Evolutionary conservation across 768 basidiomycete species (phyloP), one percentile per base, ranked within the genome.

Genomic region (Leccinum fibrillosum): DNA sequence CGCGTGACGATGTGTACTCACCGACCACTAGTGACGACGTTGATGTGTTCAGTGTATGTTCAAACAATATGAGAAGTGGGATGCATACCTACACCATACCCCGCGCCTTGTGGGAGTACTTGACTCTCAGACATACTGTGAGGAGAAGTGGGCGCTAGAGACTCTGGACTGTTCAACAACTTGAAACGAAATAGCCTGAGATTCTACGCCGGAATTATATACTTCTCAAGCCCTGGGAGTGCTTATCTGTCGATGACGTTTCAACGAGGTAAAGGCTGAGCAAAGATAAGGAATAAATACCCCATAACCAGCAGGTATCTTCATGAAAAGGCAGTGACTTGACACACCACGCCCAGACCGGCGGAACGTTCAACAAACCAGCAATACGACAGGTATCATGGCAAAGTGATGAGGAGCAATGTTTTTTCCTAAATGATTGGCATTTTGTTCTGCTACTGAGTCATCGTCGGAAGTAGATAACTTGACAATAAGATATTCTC

Each of bases 51-150:
- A 58, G 58, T 52, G 10, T n/a, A 32, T 23, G 50, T 8, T 34
- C 19, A 17, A 30, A 39, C 17, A 10, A 59, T 52, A 57, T 8
- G 25, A 51, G 17, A 49, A 54, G 23, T 47, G 34, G 12, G 19
- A 15, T 28, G 69, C 82, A 63, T 64, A 88, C 88, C 86, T 56
- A 90, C 90, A 45, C 91, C 91, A 78, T 92, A 93, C 35, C 92
- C 91, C 13, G 89, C 91, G 34, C 88, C 89, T 75, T 90, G 86
- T 23, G 90, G 90, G 52, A 92, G 78, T 25, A 87, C 73, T 52
- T 72, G 61, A 47, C 56, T 63, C 37, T 64, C 54, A 11, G 72
- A 70, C 72, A 72, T 71, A 45, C 2, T 60, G 30, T 3, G 48
- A 25, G 21, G 50, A 42, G 11, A 42, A 49, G 42, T 10, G 45